Conservation (phyloP, 768 basidiomycete species). For the Pulveroboletus sp. region DNA sequence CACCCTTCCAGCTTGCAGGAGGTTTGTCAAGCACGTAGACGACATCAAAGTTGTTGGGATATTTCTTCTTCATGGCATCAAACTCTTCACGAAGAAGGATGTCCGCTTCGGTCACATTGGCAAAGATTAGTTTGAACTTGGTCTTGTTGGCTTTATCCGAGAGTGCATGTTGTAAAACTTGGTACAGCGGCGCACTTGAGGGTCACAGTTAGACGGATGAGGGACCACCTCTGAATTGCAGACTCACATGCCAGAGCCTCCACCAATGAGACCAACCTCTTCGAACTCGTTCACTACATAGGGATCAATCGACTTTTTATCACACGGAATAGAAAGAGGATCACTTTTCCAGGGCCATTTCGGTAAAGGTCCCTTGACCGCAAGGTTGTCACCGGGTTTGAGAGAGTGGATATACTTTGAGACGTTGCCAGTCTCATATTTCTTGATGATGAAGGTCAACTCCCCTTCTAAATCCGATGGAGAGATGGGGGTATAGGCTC, state of each 20-base stretch:
- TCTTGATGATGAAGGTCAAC: slow-evolving; percentile 79
- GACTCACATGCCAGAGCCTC: slow-evolving; percentile 86
- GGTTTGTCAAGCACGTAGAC: slow-evolving; percentile 86
- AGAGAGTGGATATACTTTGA: slow-evolving; percentile 79
- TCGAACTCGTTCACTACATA: slow-evolving; percentile 78
- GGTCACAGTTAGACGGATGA: background rate
- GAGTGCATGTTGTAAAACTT: slow-evolving; percentile 71
- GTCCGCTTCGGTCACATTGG: slow-evolving; percentile 85
- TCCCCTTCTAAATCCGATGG: slow-evolving; percentile 69
- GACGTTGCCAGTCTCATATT: slow-evolving; percentile 75
- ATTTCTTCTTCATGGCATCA: slow-evolving; percentile 61
- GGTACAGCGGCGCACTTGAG: slow-evolving; percentile 75
- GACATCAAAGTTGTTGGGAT: slow-evolving; percentile 70
- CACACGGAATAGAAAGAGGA: slow-evolving; percentile 7
- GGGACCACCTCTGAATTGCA: background rate
- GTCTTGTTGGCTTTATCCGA: slow-evolving; percentile 79
- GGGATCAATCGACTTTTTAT: background rate
- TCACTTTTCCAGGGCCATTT: slow-evolving; percentile 85
- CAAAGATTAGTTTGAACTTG: slow-evolving; percentile 88
- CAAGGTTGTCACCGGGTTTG: slow-evolving; percentile 76
- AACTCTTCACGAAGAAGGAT: slow-evolving; percentile 82
- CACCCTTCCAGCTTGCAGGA: slow-evolving; percentile 54
- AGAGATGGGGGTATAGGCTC: slow-evolving; percentile 94
- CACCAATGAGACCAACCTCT: slow-evolving; percentile 84
- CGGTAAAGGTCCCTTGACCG: slow-evolving; percentile 85